Conservation (phyloP, 768 basidiomycete genomes). For the Fomitopsis pulvina region DNA sequence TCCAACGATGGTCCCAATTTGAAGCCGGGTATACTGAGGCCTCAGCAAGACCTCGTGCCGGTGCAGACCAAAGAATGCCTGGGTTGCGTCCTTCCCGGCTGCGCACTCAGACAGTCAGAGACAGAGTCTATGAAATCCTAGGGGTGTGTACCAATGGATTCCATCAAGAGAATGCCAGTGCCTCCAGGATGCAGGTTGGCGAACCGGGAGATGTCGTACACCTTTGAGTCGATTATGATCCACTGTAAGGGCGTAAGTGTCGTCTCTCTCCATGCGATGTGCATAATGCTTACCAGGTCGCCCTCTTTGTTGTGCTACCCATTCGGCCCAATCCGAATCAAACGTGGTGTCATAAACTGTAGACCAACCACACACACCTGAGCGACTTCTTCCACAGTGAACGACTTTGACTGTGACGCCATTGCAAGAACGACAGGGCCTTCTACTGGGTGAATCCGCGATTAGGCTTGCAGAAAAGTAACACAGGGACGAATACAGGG, state of each 20-base stretch:
- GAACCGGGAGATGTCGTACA: slow-evolving; percentile 79
- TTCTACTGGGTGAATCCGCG: too few relatives aligned
- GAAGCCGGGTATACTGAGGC: slow-evolving; percentile 66
- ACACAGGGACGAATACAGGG: too few relatives aligned
- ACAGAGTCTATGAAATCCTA: not conserved
- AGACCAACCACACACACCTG: not conserved
- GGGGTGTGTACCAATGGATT: slow-evolving; percentile 49
- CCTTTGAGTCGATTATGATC: slow-evolving; percentile 75
- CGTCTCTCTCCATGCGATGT: not conserved
- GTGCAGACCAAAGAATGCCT: slow-evolving; percentile 82
- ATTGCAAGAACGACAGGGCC: too few relatives aligned
- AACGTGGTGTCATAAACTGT: too few relatives aligned
- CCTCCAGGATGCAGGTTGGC: slow-evolving; percentile 85
- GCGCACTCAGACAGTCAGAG: too few relatives aligned
- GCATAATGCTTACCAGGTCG: slow-evolving; percentile 51
- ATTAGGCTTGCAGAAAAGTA: too few relatives aligned
- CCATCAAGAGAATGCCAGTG: slow-evolving; percentile 59
- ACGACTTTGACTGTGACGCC: not conserved
- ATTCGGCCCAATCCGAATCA: not conserved
- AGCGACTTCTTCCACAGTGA: not conserved
- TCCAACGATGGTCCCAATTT: slow-evolving; percentile 56
- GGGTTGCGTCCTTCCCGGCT: slow-evolving; percentile 73
- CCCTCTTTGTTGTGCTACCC: slow-evolving; percentile 89
- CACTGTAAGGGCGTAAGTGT: slow-evolving; percentile 40
- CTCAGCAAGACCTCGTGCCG: slow-evolving; percentile 71